Base-by-base conservation (phyloP, 768 basidiomycete species). In the Gymnopilus junonius region DNA sequence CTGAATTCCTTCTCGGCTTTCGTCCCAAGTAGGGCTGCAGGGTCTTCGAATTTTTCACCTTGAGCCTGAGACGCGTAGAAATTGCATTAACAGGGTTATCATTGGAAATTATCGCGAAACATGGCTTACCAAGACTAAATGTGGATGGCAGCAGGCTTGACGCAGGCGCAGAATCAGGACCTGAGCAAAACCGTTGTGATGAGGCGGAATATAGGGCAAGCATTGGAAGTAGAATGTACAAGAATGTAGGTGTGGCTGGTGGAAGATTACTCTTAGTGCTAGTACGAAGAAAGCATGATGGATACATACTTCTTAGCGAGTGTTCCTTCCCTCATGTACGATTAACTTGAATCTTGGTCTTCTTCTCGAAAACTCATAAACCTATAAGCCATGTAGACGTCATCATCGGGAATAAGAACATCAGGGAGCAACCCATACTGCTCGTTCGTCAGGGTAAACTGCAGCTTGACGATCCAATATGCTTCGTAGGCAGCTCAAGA, bases 121-220 rank as follows among this genome's bases (percentile, higher is more conserved):
- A 25, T 45, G 7, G 70, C 83, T 32, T 55, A 89, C 88, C 40
- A 91, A 77, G 42, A 91, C 87, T 4, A 93, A 83, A 68, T 87
- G 78, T 0, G 91, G 91, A 70, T 92, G 91, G 65, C 85, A 85
- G 69, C 89, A 91, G 0, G 93, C 75, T 69, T 93, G 92, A 4
- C 91, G 82, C 40, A 94, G 76, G 6, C 92, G 87, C 34, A 93
- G 80, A 20, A 94, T 89, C 83, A 93, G 82, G 23, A 91, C 87
- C 80, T 89, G 67, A 15, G 25, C 2, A 29, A n/a, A 21, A 12
- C 11, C 11, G 10, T 27, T 8, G 20, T 17, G 21, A 55, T 2
- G 25, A 15, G 15, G 20, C 6, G 15, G 34, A 40, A 25, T 4
- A 32, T n/a, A 35, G 54, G 25, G 12, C 5, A 23, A 39, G 15